These are phyloP conservation scores for Arctium lappa DNA, from an alignment of 129 eudicot genomes.

Conservation along the genomic window DNA sequence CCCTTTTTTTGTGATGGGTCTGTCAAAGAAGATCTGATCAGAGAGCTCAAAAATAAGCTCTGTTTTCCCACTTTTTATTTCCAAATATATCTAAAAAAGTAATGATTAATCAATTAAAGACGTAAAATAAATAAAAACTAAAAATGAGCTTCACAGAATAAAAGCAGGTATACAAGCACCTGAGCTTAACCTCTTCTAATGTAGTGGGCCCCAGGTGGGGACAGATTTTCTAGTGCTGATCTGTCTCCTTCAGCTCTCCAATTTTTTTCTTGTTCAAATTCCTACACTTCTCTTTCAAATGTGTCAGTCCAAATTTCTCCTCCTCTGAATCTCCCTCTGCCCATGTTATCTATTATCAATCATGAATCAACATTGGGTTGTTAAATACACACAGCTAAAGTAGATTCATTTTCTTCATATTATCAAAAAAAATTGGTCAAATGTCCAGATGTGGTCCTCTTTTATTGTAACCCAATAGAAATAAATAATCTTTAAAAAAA, in stretches of 20 bases:
- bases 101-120: constrained; percentile 1
- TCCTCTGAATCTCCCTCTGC: constrained; percentile 46
- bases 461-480: constrained; percentile 18
- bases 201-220: constrained; percentile 36
- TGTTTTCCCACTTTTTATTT: constrained; percentile 5
- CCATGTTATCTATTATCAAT: constrained; percentile 59
- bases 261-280: constrained; percentile 15
- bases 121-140: background rate
- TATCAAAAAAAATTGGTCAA: constrained; percentile 23
- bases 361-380: constrained; percentile 34
- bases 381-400: constrained; percentile 27
- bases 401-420: constrained; percentile 20
- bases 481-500: background rate
- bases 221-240: constrained; percentile 40
- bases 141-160: constrained; percentile 15
- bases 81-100: constrained; percentile 4
- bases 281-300: constrained; percentile 39
- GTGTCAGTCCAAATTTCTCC: constrained; percentile 35
- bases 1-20: background rate
- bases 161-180: constrained; percentile 33
- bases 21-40: constrained; percentile 11
- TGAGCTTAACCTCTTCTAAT: constrained; percentile 33
- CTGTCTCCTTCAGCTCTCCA: constrained; percentile 34
- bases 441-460: constrained; percentile 34
- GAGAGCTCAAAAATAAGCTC: constrained; percentile 7